phyloP scores from a whole-genome alignment of 2,329 filamentous ascomycete species.

The Clarireedia homoeocarpa region DNA sequence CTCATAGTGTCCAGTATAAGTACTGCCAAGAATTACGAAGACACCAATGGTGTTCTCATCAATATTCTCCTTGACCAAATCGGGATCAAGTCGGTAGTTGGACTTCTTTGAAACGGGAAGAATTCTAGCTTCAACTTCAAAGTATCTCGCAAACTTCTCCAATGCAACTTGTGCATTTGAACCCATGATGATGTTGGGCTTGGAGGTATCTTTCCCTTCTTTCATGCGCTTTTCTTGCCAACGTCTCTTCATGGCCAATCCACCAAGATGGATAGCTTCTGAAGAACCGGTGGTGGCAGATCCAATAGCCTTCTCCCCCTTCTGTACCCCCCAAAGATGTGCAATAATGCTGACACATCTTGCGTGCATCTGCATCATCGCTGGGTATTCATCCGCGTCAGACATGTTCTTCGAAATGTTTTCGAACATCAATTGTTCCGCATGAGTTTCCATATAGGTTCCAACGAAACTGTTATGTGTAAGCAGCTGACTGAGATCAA shows the following conservation, averaged over 20 bases:
- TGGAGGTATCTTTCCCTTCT: slow-evolving; percentile 53
- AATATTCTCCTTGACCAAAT: slow-evolving; percentile 56
- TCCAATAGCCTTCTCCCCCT: slow-evolving; percentile 56
- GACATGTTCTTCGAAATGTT: slow-evolving; percentile 65
- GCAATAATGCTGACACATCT: slow-evolving; percentile 63
- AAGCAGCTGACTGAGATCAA: neutral
- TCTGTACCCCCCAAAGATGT: slow-evolving; percentile 55
- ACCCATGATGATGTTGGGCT: slow-evolving; percentile 69
- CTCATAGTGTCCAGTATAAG: slow-evolving; percentile 68
- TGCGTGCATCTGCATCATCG: slow-evolving; percentile 52
- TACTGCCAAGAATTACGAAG: slow-evolving; percentile 64
- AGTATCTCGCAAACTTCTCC: slow-evolving; percentile 67
- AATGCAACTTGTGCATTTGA: slow-evolving; percentile 65
- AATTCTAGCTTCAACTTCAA: slow-evolving; percentile 62
- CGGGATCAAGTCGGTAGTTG: slow-evolving; percentile 53
- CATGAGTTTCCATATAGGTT: slow-evolving; percentile 64
- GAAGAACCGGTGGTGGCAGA: slow-evolving; percentile 64
- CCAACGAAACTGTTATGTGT: slow-evolving; percentile 49
- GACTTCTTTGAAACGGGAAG: slow-evolving; percentile 54
- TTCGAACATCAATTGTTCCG: slow-evolving; percentile 55
- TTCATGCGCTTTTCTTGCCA: slow-evolving; percentile 58
- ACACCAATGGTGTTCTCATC: slow-evolving; percentile 74
- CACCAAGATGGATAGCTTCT: slow-evolving; percentile 63
- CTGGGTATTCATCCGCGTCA: slow-evolving; percentile 61
- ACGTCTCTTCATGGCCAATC: slow-evolving; percentile 65